Percentiles rank a stretch among this genome's conserved stretches.
Conservation (phyloP, 2,329 filamentous ascomycete species). For the Furcasterigmium furcatum region DNA sequence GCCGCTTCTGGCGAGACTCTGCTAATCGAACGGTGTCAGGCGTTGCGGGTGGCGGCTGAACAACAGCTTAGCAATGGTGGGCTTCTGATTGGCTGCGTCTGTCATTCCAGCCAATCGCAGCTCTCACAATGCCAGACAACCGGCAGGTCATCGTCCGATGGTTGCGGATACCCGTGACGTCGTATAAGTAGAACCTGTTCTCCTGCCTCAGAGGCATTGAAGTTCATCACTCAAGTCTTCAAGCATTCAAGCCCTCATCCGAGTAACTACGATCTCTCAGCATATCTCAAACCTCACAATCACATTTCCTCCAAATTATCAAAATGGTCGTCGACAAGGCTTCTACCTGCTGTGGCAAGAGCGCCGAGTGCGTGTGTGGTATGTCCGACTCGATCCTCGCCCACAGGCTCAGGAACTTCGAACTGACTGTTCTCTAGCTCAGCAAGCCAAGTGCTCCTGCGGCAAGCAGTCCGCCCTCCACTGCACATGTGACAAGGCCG, state of each 20-base stretch:
- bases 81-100: not conserved
- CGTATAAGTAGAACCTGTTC: not conserved
- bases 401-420: too few relatives aligned
- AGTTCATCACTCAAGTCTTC: not conserved
- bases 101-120: not conserved
- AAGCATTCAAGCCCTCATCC: not conserved
- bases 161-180: not conserved
- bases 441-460: conserved; percentile 78
- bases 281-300: not conserved
- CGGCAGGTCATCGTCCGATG: too few relatives aligned
- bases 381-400: conserved; percentile 28
- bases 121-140: too few relatives aligned
- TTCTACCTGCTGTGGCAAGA: conserved; percentile 55
- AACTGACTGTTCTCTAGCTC: conserved; percentile 36
- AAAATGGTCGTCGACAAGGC: conserved; percentile 32
- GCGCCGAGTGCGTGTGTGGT: conserved; percentile 55
- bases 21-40: too few relatives aligned
- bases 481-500: conserved; percentile 79
- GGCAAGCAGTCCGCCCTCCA: conserved; percentile 83
- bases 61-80: not conserved
- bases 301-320: conserved; percentile 4
- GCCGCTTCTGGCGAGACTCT: too few relatives aligned
- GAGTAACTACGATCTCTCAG: too few relatives aligned
- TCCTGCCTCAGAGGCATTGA: too few relatives aligned
- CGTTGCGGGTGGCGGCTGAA: too few relatives aligned